These are phyloP conservation scores for Amanita muscaria DNA, from an alignment of 768 basidiomycete genomes.

Conservation along the genomic window DNA sequence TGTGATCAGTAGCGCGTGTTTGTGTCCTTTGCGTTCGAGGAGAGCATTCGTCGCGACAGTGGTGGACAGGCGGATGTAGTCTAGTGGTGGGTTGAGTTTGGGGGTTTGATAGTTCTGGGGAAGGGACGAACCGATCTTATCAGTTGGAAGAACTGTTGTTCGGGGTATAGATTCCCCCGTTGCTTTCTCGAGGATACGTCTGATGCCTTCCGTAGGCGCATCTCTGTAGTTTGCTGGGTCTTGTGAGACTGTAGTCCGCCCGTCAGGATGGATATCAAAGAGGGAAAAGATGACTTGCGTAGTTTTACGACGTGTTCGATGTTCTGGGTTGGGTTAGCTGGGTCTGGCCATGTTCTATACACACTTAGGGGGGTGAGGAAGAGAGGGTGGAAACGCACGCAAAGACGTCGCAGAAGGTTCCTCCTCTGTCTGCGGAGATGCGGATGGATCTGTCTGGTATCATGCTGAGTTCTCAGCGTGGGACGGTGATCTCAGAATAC, in stretches of 20 bases:
- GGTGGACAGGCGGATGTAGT: conserved; percentile 87
- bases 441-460: conserved; percentile 72
- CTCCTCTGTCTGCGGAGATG: conserved; percentile 84
- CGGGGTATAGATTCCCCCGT: conserved; percentile 63
- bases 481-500: not conserved
- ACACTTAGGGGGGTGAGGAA: not conserved
- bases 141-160: conserved; percentile 56
- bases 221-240: conserved; percentile 84
- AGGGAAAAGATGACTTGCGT: conserved; percentile 34
- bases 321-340: conserved; percentile 46
- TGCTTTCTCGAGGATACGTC: conserved; percentile 74
- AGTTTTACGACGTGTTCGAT: conserved; percentile 90
- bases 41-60: conserved; percentile 96
- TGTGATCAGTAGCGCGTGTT: conserved; percentile 86
- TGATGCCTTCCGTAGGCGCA: conserved; percentile 91
- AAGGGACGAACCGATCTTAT: conserved; percentile 60
- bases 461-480: conserved; percentile 10
- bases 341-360: conserved; percentile 64
- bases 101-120: not conserved
- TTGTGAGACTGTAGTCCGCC: conserved; percentile 57
- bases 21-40: conserved; percentile 89
- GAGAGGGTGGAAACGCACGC: conserved; percentile 38
- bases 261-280: not conserved
- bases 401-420: conserved; percentile 88
- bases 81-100: conserved; percentile 26